Conservation (phyloP, 148 eudicot genomes). For the Silene uniflora region DNA sequence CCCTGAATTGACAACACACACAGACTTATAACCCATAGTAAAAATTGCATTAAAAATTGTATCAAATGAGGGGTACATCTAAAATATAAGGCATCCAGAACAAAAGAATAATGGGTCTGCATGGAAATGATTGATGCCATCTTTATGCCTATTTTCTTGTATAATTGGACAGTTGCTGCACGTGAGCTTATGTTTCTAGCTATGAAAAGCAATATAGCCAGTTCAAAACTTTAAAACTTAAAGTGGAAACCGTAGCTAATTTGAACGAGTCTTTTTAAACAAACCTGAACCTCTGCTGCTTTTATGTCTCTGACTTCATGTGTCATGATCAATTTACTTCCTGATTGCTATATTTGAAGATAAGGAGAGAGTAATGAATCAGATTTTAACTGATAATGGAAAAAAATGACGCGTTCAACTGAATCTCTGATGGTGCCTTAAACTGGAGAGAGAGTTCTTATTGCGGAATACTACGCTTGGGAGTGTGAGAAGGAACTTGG, state of each 20-base stretch:
- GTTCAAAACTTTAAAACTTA: not conserved
- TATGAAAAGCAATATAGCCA: not conserved
- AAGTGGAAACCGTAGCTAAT: not conserved
- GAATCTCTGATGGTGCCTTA: not conserved
- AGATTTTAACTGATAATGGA: not conserved
- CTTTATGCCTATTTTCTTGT: not conserved
- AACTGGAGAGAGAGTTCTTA: not conserved
- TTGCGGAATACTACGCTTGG: too few relatives aligned
- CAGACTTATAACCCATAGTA: too few relatives aligned
- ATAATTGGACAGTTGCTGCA: not conserved
- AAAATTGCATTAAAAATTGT: too few relatives aligned
- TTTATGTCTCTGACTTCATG: not conserved
- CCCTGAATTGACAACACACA: too few relatives aligned
- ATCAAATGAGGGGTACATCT: too few relatives aligned
- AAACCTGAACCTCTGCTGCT: conserved; percentile 2
- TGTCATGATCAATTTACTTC: too few relatives aligned
- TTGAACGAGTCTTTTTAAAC: not conserved
- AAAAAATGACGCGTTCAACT: not conserved
- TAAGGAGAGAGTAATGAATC: too few relatives aligned
- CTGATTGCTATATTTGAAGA: too few relatives aligned
- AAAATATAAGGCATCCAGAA: too few relatives aligned
- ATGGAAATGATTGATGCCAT: too few relatives aligned
- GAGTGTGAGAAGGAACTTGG: not conserved
- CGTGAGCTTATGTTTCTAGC: not conserved
- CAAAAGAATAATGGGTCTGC: too few relatives aligned